Conservation (phyloP, 495 filamentous ascomycete species). For the Delitschia confertaspora region DNA sequence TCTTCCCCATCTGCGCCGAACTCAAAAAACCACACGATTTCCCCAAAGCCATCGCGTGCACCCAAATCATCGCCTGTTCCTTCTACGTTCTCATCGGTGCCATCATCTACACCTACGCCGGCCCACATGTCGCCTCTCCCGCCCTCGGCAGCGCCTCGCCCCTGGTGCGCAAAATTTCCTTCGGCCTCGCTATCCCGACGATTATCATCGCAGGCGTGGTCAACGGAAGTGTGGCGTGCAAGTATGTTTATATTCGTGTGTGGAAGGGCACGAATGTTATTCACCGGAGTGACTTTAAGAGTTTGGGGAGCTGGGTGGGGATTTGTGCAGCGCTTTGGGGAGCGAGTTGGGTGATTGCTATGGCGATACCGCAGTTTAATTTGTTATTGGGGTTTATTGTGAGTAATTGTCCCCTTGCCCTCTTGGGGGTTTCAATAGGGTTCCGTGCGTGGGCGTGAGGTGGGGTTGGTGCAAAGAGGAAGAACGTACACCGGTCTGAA, state of each 20-base stretch:
- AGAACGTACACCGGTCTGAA: too few species aligned
- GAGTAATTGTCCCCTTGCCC: background rate
- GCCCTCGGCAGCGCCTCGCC: constrained; percentile 57
- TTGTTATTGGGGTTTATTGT: constrained; percentile 31
- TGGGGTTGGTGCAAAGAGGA: too few species aligned
- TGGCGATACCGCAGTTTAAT: constrained; percentile 31
- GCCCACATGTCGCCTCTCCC: constrained; percentile 56
- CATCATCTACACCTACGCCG: constrained; percentile 66
- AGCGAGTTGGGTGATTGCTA: constrained; percentile 29
- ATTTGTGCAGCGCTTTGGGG: constrained; percentile 26
- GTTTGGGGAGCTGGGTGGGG: constrained; percentile 26
- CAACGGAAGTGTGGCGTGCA: constrained; percentile 44
- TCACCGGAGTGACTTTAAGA: constrained; percentile 19
- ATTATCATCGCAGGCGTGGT: constrained; percentile 63
- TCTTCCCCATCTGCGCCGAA: constrained; percentile 71
- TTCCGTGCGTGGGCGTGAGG: background rate
- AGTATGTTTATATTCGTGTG: constrained; percentile 28
- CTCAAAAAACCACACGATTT: constrained; percentile 57
- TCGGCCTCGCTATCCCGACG: constrained; percentile 70
- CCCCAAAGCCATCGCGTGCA: constrained; percentile 46
- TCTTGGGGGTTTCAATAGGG: background rate
- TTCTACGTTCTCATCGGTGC: constrained; percentile 61
- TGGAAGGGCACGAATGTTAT: constrained; percentile 21
- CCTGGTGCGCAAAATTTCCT: constrained; percentile 60
- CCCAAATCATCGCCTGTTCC: constrained; percentile 55